Evolutionary conservation across 495 filamentous ascomycete genomes (phyloP).

Genomic region (Darksidea phi): DNA sequence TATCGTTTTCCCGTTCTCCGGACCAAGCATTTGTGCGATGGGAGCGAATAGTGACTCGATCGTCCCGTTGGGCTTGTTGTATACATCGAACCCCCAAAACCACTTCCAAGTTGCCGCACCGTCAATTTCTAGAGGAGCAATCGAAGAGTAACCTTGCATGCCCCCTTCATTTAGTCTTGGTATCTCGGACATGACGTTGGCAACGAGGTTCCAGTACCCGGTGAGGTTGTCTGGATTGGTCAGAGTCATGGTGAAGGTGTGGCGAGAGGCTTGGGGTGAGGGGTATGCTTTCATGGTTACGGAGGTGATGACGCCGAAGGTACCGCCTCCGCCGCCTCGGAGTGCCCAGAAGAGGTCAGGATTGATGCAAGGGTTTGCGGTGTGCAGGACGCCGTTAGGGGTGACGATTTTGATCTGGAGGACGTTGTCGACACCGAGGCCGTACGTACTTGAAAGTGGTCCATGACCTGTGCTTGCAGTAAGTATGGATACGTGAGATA

Average conservation of each 20-base stretch:
- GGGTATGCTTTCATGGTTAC: conserved; percentile 14
- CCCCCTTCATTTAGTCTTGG: not conserved
- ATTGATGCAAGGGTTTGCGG: conserved; percentile 13
- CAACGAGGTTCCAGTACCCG: conserved; percentile 1
- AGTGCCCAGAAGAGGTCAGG: conserved; percentile 23
- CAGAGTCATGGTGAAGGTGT: not conserved
- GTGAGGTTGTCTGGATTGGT: not conserved
- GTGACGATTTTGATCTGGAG: conserved; percentile 12
- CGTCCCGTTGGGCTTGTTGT: too few species aligned
- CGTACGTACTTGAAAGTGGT: conserved; percentile 7
- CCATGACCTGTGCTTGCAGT: conserved; percentile 1
- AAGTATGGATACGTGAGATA: too few species aligned
- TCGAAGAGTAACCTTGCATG: not conserved
- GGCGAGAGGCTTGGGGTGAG: not conserved
- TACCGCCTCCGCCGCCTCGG: conserved; percentile 21
- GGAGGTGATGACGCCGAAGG: conserved; percentile 18
- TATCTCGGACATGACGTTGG: not conserved
- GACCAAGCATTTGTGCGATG: not conserved
- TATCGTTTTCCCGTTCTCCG: not conserved
- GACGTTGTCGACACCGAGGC: conserved; percentile 19
- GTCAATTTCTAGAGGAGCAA: not conserved
- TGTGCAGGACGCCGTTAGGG: conserved; percentile 3
- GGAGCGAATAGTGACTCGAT: conserved; percentile 2
- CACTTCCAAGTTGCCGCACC: not conserved
- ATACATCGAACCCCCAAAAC: too few species aligned